Base-by-base conservation (phyloP, 2,329 filamentous ascomycete species). In the Phyllosticta capitalensis region DNA sequence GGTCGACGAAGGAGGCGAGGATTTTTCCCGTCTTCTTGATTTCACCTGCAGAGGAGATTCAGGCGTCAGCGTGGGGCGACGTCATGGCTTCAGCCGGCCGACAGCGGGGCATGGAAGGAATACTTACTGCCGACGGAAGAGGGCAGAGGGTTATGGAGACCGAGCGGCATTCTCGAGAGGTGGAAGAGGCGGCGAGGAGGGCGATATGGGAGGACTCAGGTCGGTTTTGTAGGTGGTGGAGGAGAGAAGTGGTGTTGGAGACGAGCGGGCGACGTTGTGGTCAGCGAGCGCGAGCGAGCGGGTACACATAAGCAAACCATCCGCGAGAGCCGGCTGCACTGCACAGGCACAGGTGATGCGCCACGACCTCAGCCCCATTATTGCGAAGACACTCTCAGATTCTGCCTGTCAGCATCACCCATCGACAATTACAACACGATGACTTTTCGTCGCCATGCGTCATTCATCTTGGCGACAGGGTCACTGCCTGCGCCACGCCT, bases 21-120 rank as follows among this genome's bases (percentile, higher is more conserved):
- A 97, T 97, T 80, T 95, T 96, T 71, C 89, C 89, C 72, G 91
- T 94, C 77, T 99, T 99, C 75, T 88, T 94, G 78, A 94, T 97
- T 79, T 99, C 94, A 79, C 90, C 92, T 96, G 75, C 28, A 51
- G 9, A 17, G 66, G 61, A 54, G 66, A 61, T 59, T 65, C 55
- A 60, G 57, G 56, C 56, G 67, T 72, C 62, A 72, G 74, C 69
- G 38, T 58, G 21, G 33, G 30, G 19, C 58, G 64, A 68, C 65
- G 67, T 68, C 67, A 68, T 67, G 58, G 54, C 61, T 60, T 61
- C 26, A 30, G 56, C 61, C 58, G 61, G 48, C 56, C 59, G 22
- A 30, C 56, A 14, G 38, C 54, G 52, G 38, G 55, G 61, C 14
- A 14, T 56, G 21, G 22, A 28, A 22, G 52, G 30, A 50, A 48